Conservation (phyloP, 1,284 basidiomycete genomes). For the Leucoagaricus sp. region DNA sequence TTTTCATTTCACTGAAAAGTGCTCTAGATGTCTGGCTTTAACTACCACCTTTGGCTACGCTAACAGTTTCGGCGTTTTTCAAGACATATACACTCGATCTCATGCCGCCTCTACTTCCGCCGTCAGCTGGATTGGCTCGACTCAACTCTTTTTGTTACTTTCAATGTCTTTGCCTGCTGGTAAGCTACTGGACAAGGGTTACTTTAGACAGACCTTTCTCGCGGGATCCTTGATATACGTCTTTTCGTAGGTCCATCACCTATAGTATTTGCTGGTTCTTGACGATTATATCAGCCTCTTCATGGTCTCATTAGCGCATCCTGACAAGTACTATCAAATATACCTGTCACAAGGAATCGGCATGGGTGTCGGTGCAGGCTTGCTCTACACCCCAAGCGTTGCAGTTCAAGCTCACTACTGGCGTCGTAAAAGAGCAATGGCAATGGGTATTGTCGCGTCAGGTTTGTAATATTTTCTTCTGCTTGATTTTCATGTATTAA, state of each 20-base stretch:
- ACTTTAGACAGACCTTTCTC: conserved; percentile 19
- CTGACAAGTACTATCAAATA: conserved; percentile 23
- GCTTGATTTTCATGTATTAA: background rate
- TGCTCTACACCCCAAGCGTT: conserved; percentile 35
- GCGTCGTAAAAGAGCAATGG: conserved; percentile 34
- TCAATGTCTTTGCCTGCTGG: conserved; percentile 27
- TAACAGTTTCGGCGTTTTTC: conserved; percentile 33
- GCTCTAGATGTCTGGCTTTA: too few relatives aligned
- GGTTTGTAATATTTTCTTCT: conserved; percentile 17
- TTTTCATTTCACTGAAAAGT: too few relatives aligned
- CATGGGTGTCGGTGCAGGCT: conserved; percentile 34
- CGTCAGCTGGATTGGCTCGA: conserved; percentile 35
- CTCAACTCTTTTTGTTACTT: conserved; percentile 31
- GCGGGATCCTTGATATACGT: conserved; percentile 21
- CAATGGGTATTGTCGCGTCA: conserved; percentile 37
- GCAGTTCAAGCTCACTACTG: conserved; percentile 16
- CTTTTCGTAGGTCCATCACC: conserved; percentile 19
- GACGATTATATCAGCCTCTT: background rate
- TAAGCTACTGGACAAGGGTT: conserved; percentile 30
- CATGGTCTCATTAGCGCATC: conserved; percentile 24
- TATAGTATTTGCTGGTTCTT: conserved; percentile 11
- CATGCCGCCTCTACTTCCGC: conserved; percentile 12
- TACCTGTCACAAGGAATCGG: conserved; percentile 27
- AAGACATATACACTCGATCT: conserved; percentile 27
- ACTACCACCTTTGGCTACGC: conserved; percentile 25